Evolutionary conservation across 306 rosid genomes (phyloP), one percentile per base, ranked within the genome.

Genomic region (Lupinus albus): DNA sequence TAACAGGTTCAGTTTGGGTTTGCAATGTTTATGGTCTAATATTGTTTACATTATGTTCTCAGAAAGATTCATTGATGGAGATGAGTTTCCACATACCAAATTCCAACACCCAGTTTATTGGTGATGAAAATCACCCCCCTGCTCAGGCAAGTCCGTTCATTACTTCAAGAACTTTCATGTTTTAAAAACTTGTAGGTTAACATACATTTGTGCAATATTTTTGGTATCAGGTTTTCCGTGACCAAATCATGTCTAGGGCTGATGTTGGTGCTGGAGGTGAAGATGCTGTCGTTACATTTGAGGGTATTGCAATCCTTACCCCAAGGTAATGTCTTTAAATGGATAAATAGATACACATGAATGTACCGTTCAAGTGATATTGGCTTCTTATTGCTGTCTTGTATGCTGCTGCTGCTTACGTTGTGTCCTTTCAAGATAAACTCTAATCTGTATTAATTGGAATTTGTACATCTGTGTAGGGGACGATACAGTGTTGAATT

Each of bases 21-120:
- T 71, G n/a, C 48, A 6, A 47, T 48, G 71, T 54, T 15, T 65
- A 15, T 64, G 25, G 48, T 45, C 58, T 60, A 49, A 60, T 28
- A 1, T 18, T 61, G 38, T 50, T 56, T 70, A 14, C 78, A 17
- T 45, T 66, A 14, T 72, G 60, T 42, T 76, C 41, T 59, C 96
- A 94, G 99, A 94, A 94, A 88, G 99, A 94, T 90, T 94, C 97
- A 5, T 78, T 94, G 81, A 88, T 94, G 99, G 99, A 94, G 84
- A 82, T 94, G 17, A 94, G 96, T 74, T 94, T 94, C 74, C 99
- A 94, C 50, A 82, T 94, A 64, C 99, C 99, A n/a, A 90, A 81
- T 82, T 82, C 99, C 71, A 94, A 94, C 79, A 94, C 97, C 71
- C 99, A 94, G 73, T 94, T 82, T 76, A 95, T 94, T 70, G 99